Base-by-base conservation (phyloP, 2,329 filamentous ascomycete species). In the Claviceps quebecensis region DNA sequence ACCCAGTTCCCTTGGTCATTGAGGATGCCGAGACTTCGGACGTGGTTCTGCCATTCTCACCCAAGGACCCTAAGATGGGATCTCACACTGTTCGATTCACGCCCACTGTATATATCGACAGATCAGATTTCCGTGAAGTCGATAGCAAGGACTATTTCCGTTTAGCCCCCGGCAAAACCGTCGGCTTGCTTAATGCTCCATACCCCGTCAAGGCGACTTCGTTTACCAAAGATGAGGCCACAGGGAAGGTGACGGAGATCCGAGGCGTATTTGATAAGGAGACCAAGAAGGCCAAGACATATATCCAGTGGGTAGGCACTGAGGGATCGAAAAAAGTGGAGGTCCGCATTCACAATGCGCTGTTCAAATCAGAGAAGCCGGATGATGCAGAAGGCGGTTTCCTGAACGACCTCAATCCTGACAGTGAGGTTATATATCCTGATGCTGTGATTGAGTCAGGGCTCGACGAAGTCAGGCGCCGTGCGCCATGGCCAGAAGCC, bases 341-440 rank as follows among this genome's bases (percentile, higher is more conserved):
- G 66, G 86, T 81, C 43, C 84, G 90, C 53, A 75, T 93, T 47
- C 84, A 93, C 70, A 86, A 88, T 64, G 73, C 81, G 3, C 76
- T 97, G 0, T 96, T 96, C 78, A 89, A 88, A 66, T 87, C 84
- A 4, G 83, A 90, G 47, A 84, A 93, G 61, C 90, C 91, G 2
- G 82, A 84, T 40, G 78, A 82, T 11, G 82, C 84, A 3, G 81
- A 83, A 47, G 87, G 84, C 16, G 88, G 88, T 2, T 96, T 89
- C 69, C 70, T 95, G 49, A 81, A 83, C 50, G 86, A 95, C 59
- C 76, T 97, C 58, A 93, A 93, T 64, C 84, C 87, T 0, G 76
- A 91, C 46, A 91, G 85, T 53, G 87, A 96, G 69, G 72, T 87
- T 22, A 73, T 93, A n/a, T 91, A 84, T 63, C 72, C 77, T 0